phyloP scores from a whole-genome alignment of 305 asterid genomes.

The Rubia tinctorum region DNA sequence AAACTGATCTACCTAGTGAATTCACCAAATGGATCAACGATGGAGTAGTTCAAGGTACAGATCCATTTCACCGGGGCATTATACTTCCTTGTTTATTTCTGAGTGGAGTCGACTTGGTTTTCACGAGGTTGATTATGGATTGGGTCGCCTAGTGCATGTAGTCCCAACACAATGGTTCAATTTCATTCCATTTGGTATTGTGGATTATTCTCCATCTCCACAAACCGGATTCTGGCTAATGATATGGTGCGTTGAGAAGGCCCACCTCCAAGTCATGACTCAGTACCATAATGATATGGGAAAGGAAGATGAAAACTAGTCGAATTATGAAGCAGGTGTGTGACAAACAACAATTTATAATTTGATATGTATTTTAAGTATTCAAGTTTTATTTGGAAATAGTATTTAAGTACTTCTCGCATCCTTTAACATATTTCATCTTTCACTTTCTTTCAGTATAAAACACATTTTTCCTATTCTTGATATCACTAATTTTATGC shows the following conservation, averaged over 20 bases:
- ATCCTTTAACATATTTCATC: too few relatives aligned
- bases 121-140: conserved; percentile 46
- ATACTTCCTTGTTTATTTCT: conserved; percentile 40
- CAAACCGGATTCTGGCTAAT: conserved; percentile 39
- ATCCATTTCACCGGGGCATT: conserved; percentile 37
- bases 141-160: conserved; percentile 44
- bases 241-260: conserved; percentile 49
- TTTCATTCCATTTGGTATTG: conserved; percentile 42
- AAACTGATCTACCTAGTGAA: conserved; percentile 25
- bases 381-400: too few relatives aligned
- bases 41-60: conserved; percentile 9
- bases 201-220: conserved; percentile 28
- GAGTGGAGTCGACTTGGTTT: conserved; percentile 60
- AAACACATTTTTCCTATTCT: too few relatives aligned
- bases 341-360: too few relatives aligned
- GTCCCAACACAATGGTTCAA: conserved; percentile 46
- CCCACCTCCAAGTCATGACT: conserved; percentile 27
- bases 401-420: too few relatives aligned
- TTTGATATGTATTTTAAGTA: too few relatives aligned
- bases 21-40: conserved; percentile 31
- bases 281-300: background rate
- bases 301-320: background rate
- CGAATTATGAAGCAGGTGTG: background rate
- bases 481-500: too few relatives aligned
- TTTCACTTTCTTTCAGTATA: too few relatives aligned